Percentiles rank a stretch among this genome's conserved stretches.
These are phyloP conservation scores for Blastobotrys indianensis DNA, from an alignment of 1,139 yeast genomes.

Conservation along the genomic window DNA sequence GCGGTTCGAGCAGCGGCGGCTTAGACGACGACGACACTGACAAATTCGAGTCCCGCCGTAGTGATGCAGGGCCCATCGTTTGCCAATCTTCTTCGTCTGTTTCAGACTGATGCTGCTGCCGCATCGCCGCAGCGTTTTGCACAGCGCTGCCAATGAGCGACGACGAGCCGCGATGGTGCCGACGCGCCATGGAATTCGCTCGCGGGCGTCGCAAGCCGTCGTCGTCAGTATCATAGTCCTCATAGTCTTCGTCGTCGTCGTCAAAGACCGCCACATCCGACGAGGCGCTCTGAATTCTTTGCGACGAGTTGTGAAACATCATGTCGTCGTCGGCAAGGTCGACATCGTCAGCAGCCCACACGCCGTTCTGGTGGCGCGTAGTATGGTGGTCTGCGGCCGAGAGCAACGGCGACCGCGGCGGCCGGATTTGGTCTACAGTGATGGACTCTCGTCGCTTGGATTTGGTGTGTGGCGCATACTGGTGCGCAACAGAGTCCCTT, in stretches of 20 bases:
- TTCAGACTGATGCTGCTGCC: conserved; percentile 34
- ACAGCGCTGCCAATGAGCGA: too few species aligned
- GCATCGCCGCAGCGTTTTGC: conserved; percentile 5
- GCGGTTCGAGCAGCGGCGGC: conserved; percentile 1
- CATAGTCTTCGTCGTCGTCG: conserved; percentile 30
- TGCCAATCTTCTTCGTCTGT: conserved; percentile 98
- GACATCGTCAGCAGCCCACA: conserved; percentile 46
- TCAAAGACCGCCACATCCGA: conserved; percentile 20
- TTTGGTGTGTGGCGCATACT: conserved; percentile 19
- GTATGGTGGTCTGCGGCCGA: conserved; percentile 16
- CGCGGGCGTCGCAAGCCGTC: conserved; percentile 7
- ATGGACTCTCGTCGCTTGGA: conserved; percentile 45
- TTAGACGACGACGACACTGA: conserved; percentile 13
- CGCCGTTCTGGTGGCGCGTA: conserved; percentile 14
- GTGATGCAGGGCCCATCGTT: conserved; percentile 64
- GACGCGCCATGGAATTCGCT: conserved; percentile 33
- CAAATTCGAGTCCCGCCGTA: conserved; percentile 24
- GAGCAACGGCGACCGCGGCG: conserved; percentile 25
- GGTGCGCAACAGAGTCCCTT: conserved; percentile 9
- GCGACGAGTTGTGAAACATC: conserved; percentile 27
- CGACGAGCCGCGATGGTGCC: conserved; percentile 10
- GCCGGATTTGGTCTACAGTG: conserved; percentile 31
- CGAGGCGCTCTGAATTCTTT: background rate
- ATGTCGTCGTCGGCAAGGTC: conserved; percentile 35
- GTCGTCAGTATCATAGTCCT: conserved; percentile 23